These are phyloP conservation scores for Neopestalotiopsis clavispora DNA, from an alignment of 2,329 filamentous ascomycete species.

Conservation along the genomic window DNA sequence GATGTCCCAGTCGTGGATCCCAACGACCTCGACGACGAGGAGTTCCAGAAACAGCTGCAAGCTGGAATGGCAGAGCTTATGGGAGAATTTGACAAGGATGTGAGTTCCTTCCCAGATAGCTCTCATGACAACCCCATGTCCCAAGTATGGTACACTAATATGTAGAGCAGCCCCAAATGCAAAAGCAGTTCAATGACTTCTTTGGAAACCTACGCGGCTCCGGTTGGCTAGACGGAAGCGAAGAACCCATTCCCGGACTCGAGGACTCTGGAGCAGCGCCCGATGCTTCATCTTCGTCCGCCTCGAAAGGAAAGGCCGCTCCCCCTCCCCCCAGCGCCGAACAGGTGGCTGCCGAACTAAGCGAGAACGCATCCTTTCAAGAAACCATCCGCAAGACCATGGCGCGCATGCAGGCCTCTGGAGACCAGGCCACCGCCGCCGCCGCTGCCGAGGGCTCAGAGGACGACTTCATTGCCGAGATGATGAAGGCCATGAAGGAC, in stretches of 20 bases:
- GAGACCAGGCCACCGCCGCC: constrained; percentile 82
- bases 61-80: constrained; percentile 87
- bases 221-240: constrained; percentile 38
- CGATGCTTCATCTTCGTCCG: constrained; percentile 27
- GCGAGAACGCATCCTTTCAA: constrained; percentile 76
- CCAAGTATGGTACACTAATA: constrained; percentile 3
- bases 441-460: constrained; percentile 67
- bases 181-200: constrained; percentile 78
- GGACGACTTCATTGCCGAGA: constrained; percentile 87
- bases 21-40: constrained; percentile 67
- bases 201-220: constrained; percentile 73
- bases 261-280: constrained; percentile 10
- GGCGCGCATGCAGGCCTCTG: constrained; percentile 92
- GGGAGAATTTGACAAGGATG: constrained; percentile 68
- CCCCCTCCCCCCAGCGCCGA: constrained; percentile 23
- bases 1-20: constrained; percentile 34
- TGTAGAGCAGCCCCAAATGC: constrained; percentile 66
- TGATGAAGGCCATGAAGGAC: constrained; percentile 86
- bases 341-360: constrained; percentile 38
- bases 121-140: background rate
- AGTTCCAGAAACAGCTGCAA: constrained; percentile 86
- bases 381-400: constrained; percentile 93
- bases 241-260: constrained; percentile 13
- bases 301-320: constrained; percentile 27
- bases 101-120: constrained; percentile 36